These are phyloP conservation scores for Magnaporthiopsis incrustans DNA, from an alignment of 2,329 filamentous ascomycete species.

Conservation along the genomic window DNA sequence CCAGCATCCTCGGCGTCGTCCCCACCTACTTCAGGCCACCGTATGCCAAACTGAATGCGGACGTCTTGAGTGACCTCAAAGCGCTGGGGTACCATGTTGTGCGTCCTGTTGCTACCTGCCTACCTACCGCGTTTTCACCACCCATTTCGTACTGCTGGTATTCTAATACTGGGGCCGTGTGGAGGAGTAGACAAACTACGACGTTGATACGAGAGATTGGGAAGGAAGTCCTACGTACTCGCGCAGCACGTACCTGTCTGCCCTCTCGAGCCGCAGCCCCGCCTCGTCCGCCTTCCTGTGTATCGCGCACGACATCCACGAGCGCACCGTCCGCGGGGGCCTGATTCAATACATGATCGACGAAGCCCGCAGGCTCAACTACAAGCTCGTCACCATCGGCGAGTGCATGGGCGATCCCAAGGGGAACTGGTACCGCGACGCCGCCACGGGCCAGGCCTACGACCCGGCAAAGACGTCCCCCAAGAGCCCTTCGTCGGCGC, in stretches of 20 bases:
- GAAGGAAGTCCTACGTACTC: constrained; percentile 20
- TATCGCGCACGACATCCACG: constrained; percentile 36
- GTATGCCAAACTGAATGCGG: constrained; percentile 20
- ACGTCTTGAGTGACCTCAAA: constrained; percentile 18
- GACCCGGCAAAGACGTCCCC: neutral
- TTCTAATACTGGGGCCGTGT: neutral
- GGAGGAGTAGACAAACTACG: constrained; percentile 16
- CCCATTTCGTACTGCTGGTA: too few species aligned
- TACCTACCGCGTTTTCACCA: neutral
- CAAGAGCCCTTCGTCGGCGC: neutral
- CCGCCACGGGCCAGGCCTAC: constrained; percentile 15
- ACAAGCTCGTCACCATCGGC: constrained; percentile 36
- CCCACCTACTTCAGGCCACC: constrained; percentile 36
- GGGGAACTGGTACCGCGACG: constrained; percentile 38
- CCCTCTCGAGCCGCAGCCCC: constrained; percentile 13
- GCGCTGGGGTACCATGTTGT: constrained; percentile 26
- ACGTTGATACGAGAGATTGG: constrained; percentile 24
- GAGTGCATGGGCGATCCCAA: constrained; percentile 36
- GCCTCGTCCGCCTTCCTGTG: constrained; percentile 19
- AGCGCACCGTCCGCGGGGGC: constrained; percentile 33
- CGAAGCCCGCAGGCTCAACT: constrained; percentile 27
- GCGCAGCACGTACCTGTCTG: constrained; percentile 14
- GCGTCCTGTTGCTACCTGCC: constrained; percentile 1
- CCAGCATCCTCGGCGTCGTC: constrained; percentile 26
- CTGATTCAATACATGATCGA: constrained; percentile 35